Base-by-base conservation (phyloP, 192 early-diverging fungal genomes). In the Obelidium mucronatum region DNA sequence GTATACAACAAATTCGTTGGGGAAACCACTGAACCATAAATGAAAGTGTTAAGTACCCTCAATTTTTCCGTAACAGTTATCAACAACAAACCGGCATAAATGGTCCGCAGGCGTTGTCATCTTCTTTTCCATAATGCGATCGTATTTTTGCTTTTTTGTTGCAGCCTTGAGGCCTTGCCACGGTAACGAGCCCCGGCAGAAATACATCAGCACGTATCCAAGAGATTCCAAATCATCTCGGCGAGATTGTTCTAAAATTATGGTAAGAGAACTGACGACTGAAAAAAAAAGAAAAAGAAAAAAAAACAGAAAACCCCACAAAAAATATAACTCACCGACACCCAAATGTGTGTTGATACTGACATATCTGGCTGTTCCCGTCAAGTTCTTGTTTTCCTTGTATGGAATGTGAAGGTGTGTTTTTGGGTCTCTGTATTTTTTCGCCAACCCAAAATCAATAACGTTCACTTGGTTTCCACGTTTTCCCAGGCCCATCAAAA, bases 101-200 rank as follows among this genome's bases (percentile, higher is more conserved):
- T 85, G 76, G 51, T 90, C 89, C 1, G 88, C 87, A 8, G 88
- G 86, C 5, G 89, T 90, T 17, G 88, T 90, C 89, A 90, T 90
- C 73, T 90, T 90, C 85, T 90, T 90, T 77, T 90, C 89, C 89
- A 90, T 90, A 67, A 90, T 90, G 19, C 88, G 76, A 74, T 90
- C 89, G 74, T 90, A 90, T 77, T 90, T 90, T 78, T 90, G 88
- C 76, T 90, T 90, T 78, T 90, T 90, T 11, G 87, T 90, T 2
- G 88, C 86, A 1, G 89, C 89, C 56, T 90, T 90, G 34, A 90
- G 73, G 2, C 89, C 89, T 70, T 90, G 89, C 89, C 89, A 90
- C 19, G 89, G 89, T 34, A 90, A 71, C 3, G 86, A 85, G 19
- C 89, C 89, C 13, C 89, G 77, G 58, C 81, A 87, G 64, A 90